Conservation (phyloP, 2,329 filamentous ascomycete species). For the Alternaria conjuncta region DNA sequence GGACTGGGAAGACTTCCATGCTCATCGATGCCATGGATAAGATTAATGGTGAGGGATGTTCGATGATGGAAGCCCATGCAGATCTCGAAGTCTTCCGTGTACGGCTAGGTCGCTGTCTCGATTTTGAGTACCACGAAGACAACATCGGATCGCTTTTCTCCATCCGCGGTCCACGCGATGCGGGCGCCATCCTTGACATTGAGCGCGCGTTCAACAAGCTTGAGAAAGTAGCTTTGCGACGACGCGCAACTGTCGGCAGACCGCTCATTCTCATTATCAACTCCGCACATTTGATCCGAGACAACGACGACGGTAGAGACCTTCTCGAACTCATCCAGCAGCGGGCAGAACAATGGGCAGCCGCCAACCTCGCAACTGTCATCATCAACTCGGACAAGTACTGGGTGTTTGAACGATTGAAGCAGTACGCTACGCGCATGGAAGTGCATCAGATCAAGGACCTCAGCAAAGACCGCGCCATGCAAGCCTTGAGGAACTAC, state of each 20-base stretch:
- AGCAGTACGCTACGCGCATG: slow-evolving; percentile 92
- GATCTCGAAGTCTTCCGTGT: slow-evolving; percentile 95
- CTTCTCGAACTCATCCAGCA: slow-evolving; percentile 94
- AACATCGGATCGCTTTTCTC: slow-evolving; percentile 97
- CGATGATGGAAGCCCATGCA: slow-evolving; percentile 96
- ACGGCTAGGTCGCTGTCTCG: slow-evolving; percentile 87
- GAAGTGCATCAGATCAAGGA: slow-evolving; percentile 88
- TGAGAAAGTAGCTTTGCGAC: slow-evolving; percentile 86
- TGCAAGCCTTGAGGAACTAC: slow-evolving; percentile 78
- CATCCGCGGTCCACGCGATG: slow-evolving; percentile 89
- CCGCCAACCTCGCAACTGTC: slow-evolving; percentile 85
- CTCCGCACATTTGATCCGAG: slow-evolving; percentile 86
- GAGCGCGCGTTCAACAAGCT: slow-evolving; percentile 97
- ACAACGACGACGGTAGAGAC: slow-evolving; percentile 92
- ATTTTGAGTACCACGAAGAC: slow-evolving; percentile 97
- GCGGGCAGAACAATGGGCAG: slow-evolving; percentile 94
- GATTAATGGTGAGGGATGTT: slow-evolving; percentile 83
- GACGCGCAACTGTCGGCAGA: slow-evolving; percentile 65
- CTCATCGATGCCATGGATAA: slow-evolving; percentile 94
- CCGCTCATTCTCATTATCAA: slow-evolving; percentile 95
- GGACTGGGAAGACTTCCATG: slow-evolving; percentile 97
- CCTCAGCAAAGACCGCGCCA: slow-evolving; percentile 77
- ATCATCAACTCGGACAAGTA: slow-evolving; percentile 98
- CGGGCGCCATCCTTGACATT: slow-evolving; percentile 90
- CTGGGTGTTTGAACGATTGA: slow-evolving; percentile 96